Base-by-base conservation (phyloP, 345 rosid species). In the Lagerstroemia speciosa region DNA sequence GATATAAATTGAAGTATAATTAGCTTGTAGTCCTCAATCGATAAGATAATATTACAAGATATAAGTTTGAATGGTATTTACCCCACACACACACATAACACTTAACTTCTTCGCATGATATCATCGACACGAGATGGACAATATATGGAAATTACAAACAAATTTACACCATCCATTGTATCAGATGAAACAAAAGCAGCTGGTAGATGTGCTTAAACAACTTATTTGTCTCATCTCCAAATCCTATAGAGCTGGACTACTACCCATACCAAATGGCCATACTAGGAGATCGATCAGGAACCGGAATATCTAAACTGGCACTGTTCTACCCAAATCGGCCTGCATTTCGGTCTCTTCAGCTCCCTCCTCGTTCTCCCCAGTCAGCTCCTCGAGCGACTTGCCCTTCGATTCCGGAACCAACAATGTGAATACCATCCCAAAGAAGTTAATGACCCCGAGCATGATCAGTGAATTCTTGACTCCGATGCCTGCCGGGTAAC, bases 401-500 rank as follows among this genome's bases (percentile, higher is more conserved):
- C 89, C 89, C 33, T 81, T 85, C 0, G 87, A 75, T 75, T 85
- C 89, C 0, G 89, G 89, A 26, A 81, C 87, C 71, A 85, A 52
- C 69, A 85, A 58, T 0, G 90, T 87, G 74, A 83, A 87, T 15
- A 81, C 1, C 65, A 87, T 66, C 2, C 92, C 92, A 0, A 80
- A 57, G n/a, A 82, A 73, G 71, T 85, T 87, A 30, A 85, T 52
- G 2, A 71, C 74, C 1, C 82, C 92, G 16, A 87, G 78, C 55
- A 83, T 71, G 19, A 87, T 61, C 11, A 85, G 73, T 1, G 88
- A 73, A 68, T 83, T 83, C 83, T 34, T 82, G 50, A 85, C 73
- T 3, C 91, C 89, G 29, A 86, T 86, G 1, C 90, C 93, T 1
- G 83, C 70, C 1, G 86, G 89, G 79, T 89, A 87, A 27, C 85